A percentile compares a stretch with the other conserved stretches of the same genome.
phyloP scores from a whole-genome alignment of 768 basidiomycete genomes.

The Fistulinella prunicolor region DNA sequence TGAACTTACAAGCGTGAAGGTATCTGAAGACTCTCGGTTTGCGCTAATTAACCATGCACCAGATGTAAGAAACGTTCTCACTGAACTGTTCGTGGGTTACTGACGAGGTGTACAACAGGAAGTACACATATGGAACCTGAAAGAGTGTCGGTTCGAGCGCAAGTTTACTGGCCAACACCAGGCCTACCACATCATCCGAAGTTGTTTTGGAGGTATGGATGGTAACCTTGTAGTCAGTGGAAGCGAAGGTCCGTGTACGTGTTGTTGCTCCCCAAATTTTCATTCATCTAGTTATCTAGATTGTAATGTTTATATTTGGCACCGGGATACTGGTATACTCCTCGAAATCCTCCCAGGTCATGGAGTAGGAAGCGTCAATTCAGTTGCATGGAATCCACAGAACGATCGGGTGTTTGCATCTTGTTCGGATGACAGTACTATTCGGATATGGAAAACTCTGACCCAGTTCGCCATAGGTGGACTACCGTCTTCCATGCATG shows the following conservation, averaged over 20 bases:
- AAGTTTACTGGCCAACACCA: slow-evolving; percentile 87
- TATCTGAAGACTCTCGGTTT: slow-evolving; percentile 82
- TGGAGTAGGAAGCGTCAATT: slow-evolving; percentile 86
- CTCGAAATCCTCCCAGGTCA: slow-evolving; percentile 86
- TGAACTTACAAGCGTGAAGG: slow-evolving; percentile 84
- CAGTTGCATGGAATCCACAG: slow-evolving; percentile 95
- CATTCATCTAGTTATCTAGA: slow-evolving; percentile 47
- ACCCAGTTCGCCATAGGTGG: slow-evolving; percentile 20
- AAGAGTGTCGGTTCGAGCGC: slow-evolving; percentile 62
- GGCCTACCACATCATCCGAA: slow-evolving; percentile 80
- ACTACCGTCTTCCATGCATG: slow-evolving; percentile 18
- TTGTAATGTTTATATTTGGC: slow-evolving; percentile 93
- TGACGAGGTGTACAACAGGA: slow-evolving; percentile 51
- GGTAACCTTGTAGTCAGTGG: slow-evolving; percentile 90
- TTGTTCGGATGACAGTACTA: slow-evolving; percentile 90
- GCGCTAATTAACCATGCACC: slow-evolving; percentile 86
- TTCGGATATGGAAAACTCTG: slow-evolving; percentile 80
- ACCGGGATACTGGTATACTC: slow-evolving; percentile 76
- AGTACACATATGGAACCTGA: slow-evolving; percentile 83
- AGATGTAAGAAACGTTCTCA: slow-evolving; percentile 53
- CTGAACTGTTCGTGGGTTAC: not conserved
- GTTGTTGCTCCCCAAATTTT: not conserved
- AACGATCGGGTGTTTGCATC: slow-evolving; percentile 93
- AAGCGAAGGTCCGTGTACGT: slow-evolving; percentile 73
- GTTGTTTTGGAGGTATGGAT: slow-evolving; percentile 89